Percentiles rank a stretch among this genome's conserved stretches.
Evolutionary conservation across 2,329 filamentous ascomycete species (phyloP).

Genomic region (Alternaria gaisen): DNA sequence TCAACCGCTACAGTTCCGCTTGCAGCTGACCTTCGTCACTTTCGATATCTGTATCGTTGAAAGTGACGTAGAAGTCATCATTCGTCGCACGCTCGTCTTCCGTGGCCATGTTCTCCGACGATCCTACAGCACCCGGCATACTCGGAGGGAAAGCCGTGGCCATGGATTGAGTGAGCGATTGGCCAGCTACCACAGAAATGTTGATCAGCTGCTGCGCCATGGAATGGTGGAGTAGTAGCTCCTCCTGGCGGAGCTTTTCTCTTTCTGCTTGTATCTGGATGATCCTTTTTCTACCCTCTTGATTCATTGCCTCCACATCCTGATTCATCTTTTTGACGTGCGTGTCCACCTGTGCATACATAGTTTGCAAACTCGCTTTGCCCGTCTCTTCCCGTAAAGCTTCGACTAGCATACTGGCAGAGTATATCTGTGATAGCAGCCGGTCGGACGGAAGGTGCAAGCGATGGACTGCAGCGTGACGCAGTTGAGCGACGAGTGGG

Average conservation of each 20-base stretch:
- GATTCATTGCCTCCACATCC: background rate
- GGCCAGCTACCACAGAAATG: background rate
- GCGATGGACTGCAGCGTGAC: background rate
- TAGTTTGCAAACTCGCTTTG: background rate
- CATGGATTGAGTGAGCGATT: background rate
- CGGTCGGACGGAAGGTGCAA: background rate
- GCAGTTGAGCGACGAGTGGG: background rate
- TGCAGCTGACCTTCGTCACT: background rate
- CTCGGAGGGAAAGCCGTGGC: background rate
- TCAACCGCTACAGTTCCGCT: background rate
- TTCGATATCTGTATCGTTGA: background rate
- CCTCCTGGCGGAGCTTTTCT: background rate
- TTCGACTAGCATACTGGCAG: background rate
- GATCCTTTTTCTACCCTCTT: background rate
- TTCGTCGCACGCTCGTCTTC: background rate
- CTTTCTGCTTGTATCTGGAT: background rate
- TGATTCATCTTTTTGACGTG: background rate
- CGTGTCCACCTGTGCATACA: background rate
- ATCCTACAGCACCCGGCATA: background rate
- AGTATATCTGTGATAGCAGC: background rate
- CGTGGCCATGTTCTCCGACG: background rate
- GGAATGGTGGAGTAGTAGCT: background rate
- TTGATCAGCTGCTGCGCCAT: background rate
- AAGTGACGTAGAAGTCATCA: background rate
- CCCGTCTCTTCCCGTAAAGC: background rate